Conservation (phyloP, 176 grass and related monocot genomes). For the Raddia guianensis region DNA sequence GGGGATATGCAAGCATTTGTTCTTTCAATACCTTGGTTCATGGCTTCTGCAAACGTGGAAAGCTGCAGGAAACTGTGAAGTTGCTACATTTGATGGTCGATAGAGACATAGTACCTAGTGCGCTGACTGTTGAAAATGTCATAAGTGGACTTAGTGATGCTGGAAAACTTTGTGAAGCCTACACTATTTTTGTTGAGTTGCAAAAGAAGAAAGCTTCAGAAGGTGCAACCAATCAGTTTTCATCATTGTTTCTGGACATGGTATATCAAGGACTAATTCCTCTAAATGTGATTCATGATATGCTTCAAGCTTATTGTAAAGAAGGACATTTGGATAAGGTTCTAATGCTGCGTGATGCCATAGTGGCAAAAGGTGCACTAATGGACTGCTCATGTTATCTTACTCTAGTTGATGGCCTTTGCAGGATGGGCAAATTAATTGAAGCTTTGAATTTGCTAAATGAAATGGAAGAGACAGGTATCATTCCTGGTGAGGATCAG, state of each 20-base stretch:
- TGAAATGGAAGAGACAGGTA: constrained; percentile 52
- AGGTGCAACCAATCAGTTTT: constrained; percentile 28
- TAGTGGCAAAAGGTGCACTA: constrained; percentile 40
- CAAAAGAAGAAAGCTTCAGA: constrained; percentile 45
- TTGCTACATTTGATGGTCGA: constrained; percentile 57
- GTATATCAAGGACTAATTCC: constrained; percentile 41
- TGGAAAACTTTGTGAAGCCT: constrained; percentile 43
- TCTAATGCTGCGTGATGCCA: constrained; percentile 43
- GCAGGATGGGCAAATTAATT: constrained; percentile 36
- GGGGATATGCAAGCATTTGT: constrained; percentile 42
- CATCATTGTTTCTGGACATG: constrained; percentile 46
- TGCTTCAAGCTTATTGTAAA: constrained; percentile 43
- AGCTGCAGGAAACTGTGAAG: constrained; percentile 54
- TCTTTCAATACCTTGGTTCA: constrained; percentile 58
- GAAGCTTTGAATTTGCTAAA: constrained; percentile 55
- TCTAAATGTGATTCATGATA: constrained; percentile 43
- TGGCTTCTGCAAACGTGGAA: constrained; percentile 69
- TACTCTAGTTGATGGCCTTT: constrained; percentile 48
- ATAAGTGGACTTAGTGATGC: constrained; percentile 46
- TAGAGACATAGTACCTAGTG: constrained; percentile 47
- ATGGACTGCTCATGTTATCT: constrained; percentile 37
- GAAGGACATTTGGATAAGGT: constrained; percentile 44
- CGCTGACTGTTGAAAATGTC: constrained; percentile 42
- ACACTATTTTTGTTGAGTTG: constrained; percentile 52
- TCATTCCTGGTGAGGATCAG: constrained; percentile 38